Evolutionary conservation across 495 filamentous ascomycete species (phyloP).

Genomic region (Parachaetomium inaequale): DNA sequence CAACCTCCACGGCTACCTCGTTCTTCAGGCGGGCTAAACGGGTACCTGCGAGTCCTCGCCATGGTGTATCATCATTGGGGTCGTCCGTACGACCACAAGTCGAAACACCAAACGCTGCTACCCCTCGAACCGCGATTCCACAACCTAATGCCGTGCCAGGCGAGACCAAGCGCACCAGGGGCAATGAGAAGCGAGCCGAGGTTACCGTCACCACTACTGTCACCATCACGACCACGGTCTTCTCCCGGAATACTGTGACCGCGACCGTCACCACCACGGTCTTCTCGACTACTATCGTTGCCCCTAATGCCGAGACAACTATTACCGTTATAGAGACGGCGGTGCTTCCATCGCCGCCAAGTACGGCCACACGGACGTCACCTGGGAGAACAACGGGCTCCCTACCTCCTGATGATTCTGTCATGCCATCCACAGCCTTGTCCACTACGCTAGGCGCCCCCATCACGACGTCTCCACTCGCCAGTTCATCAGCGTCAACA

Average conservation of each 20-base stretch:
- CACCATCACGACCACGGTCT: constrained; percentile 20
- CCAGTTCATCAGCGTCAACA: too few relatives aligned
- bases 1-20: constrained; percentile 20
- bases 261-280: constrained; percentile 25
- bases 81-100: neutral
- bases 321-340: constrained; percentile 25
- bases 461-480: too few relatives aligned
- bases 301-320: constrained; percentile 27
- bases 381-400: neutral
- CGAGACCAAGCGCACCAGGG: neutral
- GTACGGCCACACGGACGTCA: neutral
- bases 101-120: neutral
- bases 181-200: neutral
- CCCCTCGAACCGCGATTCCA: neutral
- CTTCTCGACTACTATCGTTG: constrained; percentile 23
- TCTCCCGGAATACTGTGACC: neutral
- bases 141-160: too few relatives aligned
- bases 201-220: constrained; percentile 22
- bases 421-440: neutral
- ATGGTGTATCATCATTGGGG: neutral
- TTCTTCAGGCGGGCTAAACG: constrained; percentile 8
- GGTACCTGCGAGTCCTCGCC: neutral
- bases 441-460: too few relatives aligned
- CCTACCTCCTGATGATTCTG: neutral
- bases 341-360: constrained; percentile 16